phyloP scores from a whole-genome alignment of 768 basidiomycete genomes.

The Gautieria morchelliformis region DNA sequence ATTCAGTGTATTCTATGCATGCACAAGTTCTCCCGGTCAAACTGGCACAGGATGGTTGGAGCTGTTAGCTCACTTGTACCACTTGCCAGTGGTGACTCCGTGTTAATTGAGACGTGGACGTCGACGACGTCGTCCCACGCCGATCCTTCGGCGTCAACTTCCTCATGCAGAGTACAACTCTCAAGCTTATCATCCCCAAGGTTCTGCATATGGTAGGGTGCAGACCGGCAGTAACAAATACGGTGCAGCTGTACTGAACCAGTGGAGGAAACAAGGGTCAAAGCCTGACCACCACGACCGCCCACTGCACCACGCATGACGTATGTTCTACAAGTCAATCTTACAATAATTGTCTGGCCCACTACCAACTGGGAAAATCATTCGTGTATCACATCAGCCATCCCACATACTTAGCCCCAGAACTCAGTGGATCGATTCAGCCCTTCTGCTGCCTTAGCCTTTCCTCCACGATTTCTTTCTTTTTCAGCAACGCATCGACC shows the following conservation, averaged over 20 bases:
- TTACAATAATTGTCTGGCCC: too few relatives aligned
- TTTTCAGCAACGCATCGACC: constrained; percentile 61
- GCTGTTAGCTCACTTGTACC: background rate
- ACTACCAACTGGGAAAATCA: too few relatives aligned
- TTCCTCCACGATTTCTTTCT: constrained; percentile 53
- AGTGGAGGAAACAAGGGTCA: too few relatives aligned
- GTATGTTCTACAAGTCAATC: too few relatives aligned
- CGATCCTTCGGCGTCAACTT: background rate
- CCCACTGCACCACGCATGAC: too few relatives aligned
- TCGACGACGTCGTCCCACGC: background rate
- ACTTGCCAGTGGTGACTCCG: background rate
- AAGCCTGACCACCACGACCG: background rate
- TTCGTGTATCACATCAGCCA: too few relatives aligned
- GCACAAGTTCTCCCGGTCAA: background rate
- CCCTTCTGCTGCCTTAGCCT: constrained; percentile 35
- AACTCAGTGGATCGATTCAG: too few relatives aligned
- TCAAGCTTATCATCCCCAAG: background rate
- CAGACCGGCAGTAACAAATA: too few relatives aligned
- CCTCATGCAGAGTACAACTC: background rate
- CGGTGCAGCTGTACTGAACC: too few relatives aligned
- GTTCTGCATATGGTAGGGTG: background rate
- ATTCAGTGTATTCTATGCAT: constrained; percentile 24
- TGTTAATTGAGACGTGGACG: background rate
- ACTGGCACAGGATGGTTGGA: background rate
- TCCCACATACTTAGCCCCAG: too few relatives aligned